Evolutionary conservation across 768 basidiomycete species (phyloP).

Genomic region (Lenzites betulinus): DNA sequence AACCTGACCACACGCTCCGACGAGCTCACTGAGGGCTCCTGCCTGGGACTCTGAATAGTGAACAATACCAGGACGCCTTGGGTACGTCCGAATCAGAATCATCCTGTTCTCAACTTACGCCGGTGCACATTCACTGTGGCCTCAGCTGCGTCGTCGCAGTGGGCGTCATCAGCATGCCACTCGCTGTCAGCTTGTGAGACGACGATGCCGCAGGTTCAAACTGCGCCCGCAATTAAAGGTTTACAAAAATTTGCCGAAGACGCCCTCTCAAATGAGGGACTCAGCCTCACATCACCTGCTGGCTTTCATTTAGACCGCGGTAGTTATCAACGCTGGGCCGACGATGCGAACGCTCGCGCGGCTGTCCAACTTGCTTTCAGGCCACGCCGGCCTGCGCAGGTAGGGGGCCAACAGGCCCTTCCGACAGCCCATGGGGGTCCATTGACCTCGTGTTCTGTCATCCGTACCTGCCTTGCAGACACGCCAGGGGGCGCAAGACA

Average conservation of each 20-base stretch:
- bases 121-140: background rate
- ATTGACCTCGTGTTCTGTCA: slow-evolving; percentile 14
- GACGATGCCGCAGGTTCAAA: background rate
- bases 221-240: background rate
- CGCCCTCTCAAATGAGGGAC: slow-evolving; percentile 4
- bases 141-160: background rate
- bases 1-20: too few relatives aligned
- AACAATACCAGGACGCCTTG: too few relatives aligned
- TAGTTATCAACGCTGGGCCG: slow-evolving; percentile 8
- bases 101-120: too few relatives aligned
- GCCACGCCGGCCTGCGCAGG: slow-evolving; percentile 15
- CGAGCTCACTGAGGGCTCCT: too few relatives aligned
- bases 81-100: too few relatives aligned
- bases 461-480: background rate
- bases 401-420: slow-evolving; percentile 15
- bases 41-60: too few relatives aligned
- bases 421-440: background rate
- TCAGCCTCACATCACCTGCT: slow-evolving; percentile 20
- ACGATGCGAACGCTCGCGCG: slow-evolving; percentile 16
- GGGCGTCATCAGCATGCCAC: background rate
- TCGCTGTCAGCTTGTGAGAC: background rate
- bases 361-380: slow-evolving; percentile 9
- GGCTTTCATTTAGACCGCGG: slow-evolving; percentile 19
- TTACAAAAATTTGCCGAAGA: slow-evolving; percentile 1
- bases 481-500: background rate